Evolutionary conservation across 1,284 basidiomycete species (phyloP), one percentile per base, ranked within the genome.

Genomic region (Cystobasidiaceae sp.): DNA sequence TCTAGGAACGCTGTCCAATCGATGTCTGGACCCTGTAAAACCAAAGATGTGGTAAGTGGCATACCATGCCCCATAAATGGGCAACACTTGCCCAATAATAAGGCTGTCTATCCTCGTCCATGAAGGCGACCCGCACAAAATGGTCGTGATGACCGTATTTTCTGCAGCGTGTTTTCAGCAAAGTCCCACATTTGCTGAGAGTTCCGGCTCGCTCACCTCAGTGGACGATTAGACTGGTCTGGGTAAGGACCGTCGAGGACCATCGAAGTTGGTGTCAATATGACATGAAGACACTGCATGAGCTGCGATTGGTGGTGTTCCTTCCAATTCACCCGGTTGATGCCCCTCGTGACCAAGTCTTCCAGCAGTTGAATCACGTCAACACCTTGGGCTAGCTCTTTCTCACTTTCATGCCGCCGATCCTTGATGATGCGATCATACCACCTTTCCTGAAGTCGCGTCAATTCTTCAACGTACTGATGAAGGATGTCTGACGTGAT

Each of bases 41-140:
- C 2, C 55, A 25, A 15, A 23, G 58, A 21, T 45, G 28, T 4
- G 49, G 32, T 27, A 7, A 33, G 3, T 21, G 39, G 4, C 13
- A 34, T 4, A 21, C 8, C 2, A 17, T 19, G 43, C 34, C 23
- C 37, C 6, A 32, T 13, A 7, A 27, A 27, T 9, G 55, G 23
- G n/a, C n/a, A n/a, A 56, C 2, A 13, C 49, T 17, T 50, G 48
- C 56, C 84, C 85, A 87, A 23, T 84, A 80, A 69, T 86, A 86
- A 56, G 83, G 80, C 19, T 86, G 77, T 33, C 82, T 80, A 73
- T 89, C 85, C 77, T 90, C 88, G 55, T 90, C 88, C 8, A 84
- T 81, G 71, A 90, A 89, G 68, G 87, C 83, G 21, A 90, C 87
- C 13, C 88, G 84, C 30, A 90, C 73, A 72, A 90, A 90, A 65